Evolutionary conservation across 345 rosid species (phyloP), one percentile per base, ranked within the genome.

Genomic region (Salix viminalis): DNA sequence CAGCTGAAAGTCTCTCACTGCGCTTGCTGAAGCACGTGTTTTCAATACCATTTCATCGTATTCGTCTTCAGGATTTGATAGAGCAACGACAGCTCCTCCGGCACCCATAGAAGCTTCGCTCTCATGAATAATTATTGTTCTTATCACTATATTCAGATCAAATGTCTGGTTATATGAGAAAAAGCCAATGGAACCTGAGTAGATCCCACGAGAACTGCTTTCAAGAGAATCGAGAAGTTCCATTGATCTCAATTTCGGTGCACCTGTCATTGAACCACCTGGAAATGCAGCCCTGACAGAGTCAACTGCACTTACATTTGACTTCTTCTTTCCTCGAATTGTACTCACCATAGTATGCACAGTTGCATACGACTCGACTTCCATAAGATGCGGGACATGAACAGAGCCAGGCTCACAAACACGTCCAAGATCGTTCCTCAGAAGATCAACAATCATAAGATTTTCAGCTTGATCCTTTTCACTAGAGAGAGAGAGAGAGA

Each of bases 301-400:
- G 58, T 88, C 92, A 2, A 91, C 86, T 30, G 96, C 91, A 48
- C 86, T 91, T 13, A 90, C 76, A 36, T 90, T 87, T 23, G 91
- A 28, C 74, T 60, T 79, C 84, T 96, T 96, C 44, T 79, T 76
- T 48, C 98, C 98, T 0, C 87, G 84, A 48, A 96, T 80, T 5
- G 97, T 96, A 75, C 98, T 96, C 78, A 96, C 98, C 99, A 96
- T 96, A 1, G 99, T 91, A 69, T 96, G 99, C 36, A 96, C 99
- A 0, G 99, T 93, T 73, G 97, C 92, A 78, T 96, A 93, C 19
- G 99, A 91, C 77, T 96, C 99, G 66, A 96, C 94, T 46, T 93
- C 94, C 98, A 96, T 96, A 76, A 96, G 97, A 77, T 71, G 80
- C 14, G 97, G 99, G n/a, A 95, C 99, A 75, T 91, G 91, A 73